Conservation (phyloP, 331 rosid species). For the Pyracantha coccinea region DNA sequence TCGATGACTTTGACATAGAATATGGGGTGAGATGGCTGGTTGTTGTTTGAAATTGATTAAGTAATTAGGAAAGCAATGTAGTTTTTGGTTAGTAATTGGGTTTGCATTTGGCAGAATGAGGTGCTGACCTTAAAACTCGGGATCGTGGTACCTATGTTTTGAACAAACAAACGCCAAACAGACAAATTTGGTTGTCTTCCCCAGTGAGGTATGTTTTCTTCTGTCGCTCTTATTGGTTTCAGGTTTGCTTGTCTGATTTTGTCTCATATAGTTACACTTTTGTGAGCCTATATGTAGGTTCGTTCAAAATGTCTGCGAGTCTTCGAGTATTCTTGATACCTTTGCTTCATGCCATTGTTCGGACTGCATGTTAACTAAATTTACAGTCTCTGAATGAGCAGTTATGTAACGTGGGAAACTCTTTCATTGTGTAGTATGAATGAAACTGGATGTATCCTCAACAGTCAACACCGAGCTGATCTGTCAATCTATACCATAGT, state of each 20-base stretch:
- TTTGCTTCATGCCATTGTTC: neutral
- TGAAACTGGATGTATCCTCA: neutral
- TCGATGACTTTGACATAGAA: slow-evolving; percentile 85
- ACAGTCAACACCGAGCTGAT: neutral
- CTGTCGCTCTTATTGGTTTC: neutral
- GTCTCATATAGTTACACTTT: neutral
- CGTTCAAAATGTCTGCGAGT: neutral
- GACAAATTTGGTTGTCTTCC: slow-evolving; percentile 93
- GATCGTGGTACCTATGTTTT: slow-evolving; percentile 70
- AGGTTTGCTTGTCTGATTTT: neutral
- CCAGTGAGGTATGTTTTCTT: slow-evolving; percentile 55
- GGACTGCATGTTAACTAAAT: neutral
- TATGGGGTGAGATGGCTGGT: slow-evolving; percentile 61
- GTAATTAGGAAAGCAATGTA: neutral
- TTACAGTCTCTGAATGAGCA: neutral
- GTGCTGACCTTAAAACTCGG: slow-evolving; percentile 70
- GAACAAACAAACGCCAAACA: slow-evolving; percentile 93
- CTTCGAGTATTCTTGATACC: neutral
- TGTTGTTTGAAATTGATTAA: neutral
- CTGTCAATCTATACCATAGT: neutral
- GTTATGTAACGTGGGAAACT: neutral
- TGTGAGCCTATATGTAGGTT: neutral
- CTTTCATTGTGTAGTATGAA: neutral
- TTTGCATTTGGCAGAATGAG: slow-evolving; percentile 55
- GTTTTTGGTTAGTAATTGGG: neutral